Evolutionary conservation across 1,139 yeast genomes (phyloP), one percentile per base, ranked within the genome.

Genomic region (Arxiozyma bovina): DNA sequence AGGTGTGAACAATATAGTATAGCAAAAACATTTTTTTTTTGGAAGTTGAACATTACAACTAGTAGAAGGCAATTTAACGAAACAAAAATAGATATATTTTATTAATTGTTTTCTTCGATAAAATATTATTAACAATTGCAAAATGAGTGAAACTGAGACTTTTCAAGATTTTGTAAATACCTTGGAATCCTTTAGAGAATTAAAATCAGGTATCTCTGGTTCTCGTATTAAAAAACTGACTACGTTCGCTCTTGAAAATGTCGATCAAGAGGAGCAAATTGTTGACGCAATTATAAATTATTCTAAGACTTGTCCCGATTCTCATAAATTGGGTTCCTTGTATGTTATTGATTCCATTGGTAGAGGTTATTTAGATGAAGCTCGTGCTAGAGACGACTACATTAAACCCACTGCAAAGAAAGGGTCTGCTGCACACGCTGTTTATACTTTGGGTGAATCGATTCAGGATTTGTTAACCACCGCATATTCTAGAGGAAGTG

Each of bases 151-250:
- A 51, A 42, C 30, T 25, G 48, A 52, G 53, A 61, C 58, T 53
- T 63, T 59, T 63, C 84, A 83, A 69, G 83, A 83, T 63, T 87
- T 88, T 71, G 87, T 85, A 70, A 72, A 76, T 58, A 78, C 85
- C 57, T 76, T 91, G 64, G 83, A 82, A 63, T 94, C 91, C 68
- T 77, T 91, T 60, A 80, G 85, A 58, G 76, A 81, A 23, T 76
- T 88, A 61, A 89, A 88, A 72, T 84, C 96, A 30, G 98, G 99
- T 57, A 95, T 93, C 55, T 90, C 97, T 42, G 98, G 98, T 46
- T 83, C 96, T 57, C 90, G 96, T 74, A 93, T 93, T 70, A 87
- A 88, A 70, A 85, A 83, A 66, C 76, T 90, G 66, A 87, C 93
- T 50, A 87, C 87, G 55, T 70, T 87, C 57, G 95, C 96, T 51